A percentile compares a stretch with the other conserved stretches of the same genome.
phyloP scores from a whole-genome alignment of 495 filamentous ascomycete species.

The Hypoxylon trugodes region DNA sequence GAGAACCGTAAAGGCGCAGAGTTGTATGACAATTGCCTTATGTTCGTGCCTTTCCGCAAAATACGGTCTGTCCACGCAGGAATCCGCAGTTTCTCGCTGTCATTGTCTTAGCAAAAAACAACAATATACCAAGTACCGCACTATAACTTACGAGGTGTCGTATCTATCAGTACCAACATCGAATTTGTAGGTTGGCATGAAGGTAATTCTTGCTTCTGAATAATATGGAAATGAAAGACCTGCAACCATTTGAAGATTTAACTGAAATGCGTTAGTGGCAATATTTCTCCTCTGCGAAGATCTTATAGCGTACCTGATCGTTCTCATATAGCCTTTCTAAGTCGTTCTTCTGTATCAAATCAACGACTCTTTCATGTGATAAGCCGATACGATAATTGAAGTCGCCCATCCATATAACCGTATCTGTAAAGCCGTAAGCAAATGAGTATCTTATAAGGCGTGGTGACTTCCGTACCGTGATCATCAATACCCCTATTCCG shows the following conservation, averaged over 20 bases:
- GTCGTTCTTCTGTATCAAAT: constrained; percentile 73
- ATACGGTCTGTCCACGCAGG: constrained; percentile 98
- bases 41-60: constrained; percentile 80
- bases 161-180: constrained; percentile 87
- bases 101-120: constrained; percentile 10
- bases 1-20: constrained; percentile 83
- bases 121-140: not conserved
- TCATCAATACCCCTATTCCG: constrained; percentile 88
- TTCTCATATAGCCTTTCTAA: constrained; percentile 86
- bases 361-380: constrained; percentile 77
- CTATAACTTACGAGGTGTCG: constrained; percentile 80
- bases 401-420: constrained; percentile 96
- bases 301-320: constrained; percentile 73
- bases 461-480: constrained; percentile 63
- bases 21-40: constrained; percentile 83
- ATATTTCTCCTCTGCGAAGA: constrained; percentile 1
- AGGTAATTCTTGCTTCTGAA: constrained; percentile 83
- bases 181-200: constrained; percentile 95
- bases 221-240: constrained; percentile 90
- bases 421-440: constrained; percentile 55
- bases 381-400: constrained; percentile 98
- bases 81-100: constrained; percentile 88
- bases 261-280: constrained; percentile 53
- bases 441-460: not conserved
- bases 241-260: constrained; percentile 95